Conservation (phyloP, 768 basidiomycete species). For the Russula brevipes region DNA sequence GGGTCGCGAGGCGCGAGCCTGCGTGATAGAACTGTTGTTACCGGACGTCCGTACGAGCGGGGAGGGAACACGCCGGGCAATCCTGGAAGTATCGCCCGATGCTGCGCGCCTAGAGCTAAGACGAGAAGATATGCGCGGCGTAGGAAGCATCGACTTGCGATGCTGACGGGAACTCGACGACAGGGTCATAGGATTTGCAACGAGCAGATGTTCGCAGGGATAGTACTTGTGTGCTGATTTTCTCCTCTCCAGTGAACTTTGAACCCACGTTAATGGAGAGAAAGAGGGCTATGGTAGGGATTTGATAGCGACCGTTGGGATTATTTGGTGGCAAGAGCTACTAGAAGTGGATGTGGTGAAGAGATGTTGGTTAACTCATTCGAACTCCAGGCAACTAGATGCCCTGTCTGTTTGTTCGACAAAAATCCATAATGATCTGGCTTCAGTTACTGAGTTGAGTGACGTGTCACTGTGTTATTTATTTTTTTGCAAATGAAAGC, state of each 20-base stretch:
- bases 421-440: too few species aligned
- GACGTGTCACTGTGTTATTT: too few species aligned
- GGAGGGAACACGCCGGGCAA: conserved; percentile 11
- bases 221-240: neutral
- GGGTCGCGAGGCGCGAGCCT: neutral
- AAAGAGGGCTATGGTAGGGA: neutral
- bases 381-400: neutral
- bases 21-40: neutral
- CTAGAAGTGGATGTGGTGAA: neutral
- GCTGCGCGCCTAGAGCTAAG: neutral
- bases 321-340: neutral
- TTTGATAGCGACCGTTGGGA: neutral
- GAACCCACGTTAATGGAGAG: too few species aligned
- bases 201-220: neutral
- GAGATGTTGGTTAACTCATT: neutral
- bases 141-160: conserved; percentile 20
- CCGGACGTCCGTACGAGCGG: neutral
- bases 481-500: too few species aligned
- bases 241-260: neutral
- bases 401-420: too few species aligned
- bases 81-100: neutral
- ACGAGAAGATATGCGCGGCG: conserved; percentile 10
- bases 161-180: conserved; percentile 12
- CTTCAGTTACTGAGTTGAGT: too few species aligned
- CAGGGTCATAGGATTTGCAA: neutral